A percentile compares a stretch with the other conserved stretches of the same genome.
Conservation (phyloP, 805 yeast species). For the Lipomyces spencermartinsiae region DNA sequence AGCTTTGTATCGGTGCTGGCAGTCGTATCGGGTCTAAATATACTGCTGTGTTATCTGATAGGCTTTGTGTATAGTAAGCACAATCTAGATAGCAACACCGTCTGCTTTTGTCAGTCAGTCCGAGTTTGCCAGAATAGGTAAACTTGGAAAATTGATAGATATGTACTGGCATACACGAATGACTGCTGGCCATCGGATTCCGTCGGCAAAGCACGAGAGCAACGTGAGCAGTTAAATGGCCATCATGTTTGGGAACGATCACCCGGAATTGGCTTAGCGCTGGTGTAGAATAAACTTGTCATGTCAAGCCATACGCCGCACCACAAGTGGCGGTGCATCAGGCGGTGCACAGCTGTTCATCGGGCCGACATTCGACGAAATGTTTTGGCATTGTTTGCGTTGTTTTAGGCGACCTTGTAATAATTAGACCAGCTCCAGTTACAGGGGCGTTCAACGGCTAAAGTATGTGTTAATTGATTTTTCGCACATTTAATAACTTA, state of each 20-base stretch:
- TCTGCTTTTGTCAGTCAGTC: background rate
- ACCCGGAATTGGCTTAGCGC: conserved; percentile 12
- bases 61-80: background rate
- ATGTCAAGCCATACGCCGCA: background rate
- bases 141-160: background rate
- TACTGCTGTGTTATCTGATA: background rate
- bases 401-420: no score
- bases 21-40: background rate
- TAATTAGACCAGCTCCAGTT: no score
- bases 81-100: background rate
- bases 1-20: background rate
- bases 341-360: no score
- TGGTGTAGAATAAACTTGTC: background rate
- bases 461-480: no score
- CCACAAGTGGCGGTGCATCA: background rate
- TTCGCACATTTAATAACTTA: no score
- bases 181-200: background rate
- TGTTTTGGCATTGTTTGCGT: no score
- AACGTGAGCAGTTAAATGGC: background rate
- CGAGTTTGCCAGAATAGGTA: background rate
- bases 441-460: no score
- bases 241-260: background rate
- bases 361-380: no score
- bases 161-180: background rate
- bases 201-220: background rate